A percentile compares a stretch with the other conserved stretches of the same genome.
phyloP scores from a whole-genome alignment of 2,329 filamentous ascomycete species.

The Epichloe bromicola region DNA sequence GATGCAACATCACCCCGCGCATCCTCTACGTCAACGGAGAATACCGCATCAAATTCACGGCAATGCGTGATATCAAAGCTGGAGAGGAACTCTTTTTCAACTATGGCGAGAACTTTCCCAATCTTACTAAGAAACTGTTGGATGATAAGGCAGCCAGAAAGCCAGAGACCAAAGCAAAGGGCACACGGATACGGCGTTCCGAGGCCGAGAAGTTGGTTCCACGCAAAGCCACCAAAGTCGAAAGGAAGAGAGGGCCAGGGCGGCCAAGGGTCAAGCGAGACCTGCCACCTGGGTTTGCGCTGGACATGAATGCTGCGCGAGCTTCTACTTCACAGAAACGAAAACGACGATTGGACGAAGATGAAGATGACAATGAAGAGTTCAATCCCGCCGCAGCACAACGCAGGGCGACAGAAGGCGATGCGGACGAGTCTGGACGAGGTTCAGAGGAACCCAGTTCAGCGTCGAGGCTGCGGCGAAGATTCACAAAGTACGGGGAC shows the following conservation, averaged over 20 bases:
- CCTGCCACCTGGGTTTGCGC: constrained; percentile 9
- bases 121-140: constrained; percentile 35
- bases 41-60: constrained; percentile 63
- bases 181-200: constrained; percentile 9
- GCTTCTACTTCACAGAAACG: constrained; percentile 14
- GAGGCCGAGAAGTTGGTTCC: constrained; percentile 10
- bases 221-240: constrained; percentile 12
- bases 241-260: constrained; percentile 14
- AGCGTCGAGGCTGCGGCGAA: constrained; percentile 15
- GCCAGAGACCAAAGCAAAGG: constrained; percentile 13
- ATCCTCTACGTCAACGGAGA: constrained; percentile 64
- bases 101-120: constrained; percentile 59
- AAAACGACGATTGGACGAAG: constrained; percentile 14
- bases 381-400: constrained; percentile 17
- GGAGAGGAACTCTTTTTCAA: constrained; percentile 75
- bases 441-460: constrained; percentile 14
- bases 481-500: constrained; percentile 8
- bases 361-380: constrained; percentile 19
- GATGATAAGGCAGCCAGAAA: constrained; percentile 24
- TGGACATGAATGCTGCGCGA: constrained; percentile 7
- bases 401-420: constrained; percentile 10
- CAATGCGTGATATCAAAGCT: constrained; percentile 49
- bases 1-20: constrained; percentile 51
- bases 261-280: constrained; percentile 6
- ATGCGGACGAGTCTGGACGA: constrained; percentile 11